Evolutionary conservation across 108 stramenopile species (phyloP), one percentile per base, ranked within the genome.

Genomic region (Chaetoceros muelleri): DNA sequence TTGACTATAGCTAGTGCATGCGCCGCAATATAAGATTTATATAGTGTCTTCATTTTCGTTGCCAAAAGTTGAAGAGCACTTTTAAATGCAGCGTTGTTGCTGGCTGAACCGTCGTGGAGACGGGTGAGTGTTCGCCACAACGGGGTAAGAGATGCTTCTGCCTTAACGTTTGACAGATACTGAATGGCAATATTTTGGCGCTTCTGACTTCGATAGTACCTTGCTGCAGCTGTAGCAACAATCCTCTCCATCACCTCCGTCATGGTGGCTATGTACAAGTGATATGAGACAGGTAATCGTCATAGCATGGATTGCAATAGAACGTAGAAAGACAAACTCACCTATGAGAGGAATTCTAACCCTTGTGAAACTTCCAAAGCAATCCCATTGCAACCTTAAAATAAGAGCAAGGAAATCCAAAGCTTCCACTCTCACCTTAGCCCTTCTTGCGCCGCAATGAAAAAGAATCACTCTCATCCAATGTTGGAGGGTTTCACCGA

Each of bases 181-280:
- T 86, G 74, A 30, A 81, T 70, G 24, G 51, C 65, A 46, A 71
- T 54, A 10, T 47, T 61, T 17, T 53, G 52, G 34, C 63, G 60
- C 25, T 81, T 64, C 59, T 92, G 84, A 50, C 87, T 85, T 48
- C 76, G 56, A 49, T 78, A 77, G 52, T 80, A 80, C 28, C 85
- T 75, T 25, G 76, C 57, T 19, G 80, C 67, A 27, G 86, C 80
- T 46, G 75, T 87, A 24, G 86, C 84, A 46, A 92, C 84, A 58
- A 92, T 85, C 40, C 90, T 62, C 48, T 87, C 82, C 80, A 92
- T 92, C 0, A 92, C 90, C 55, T 92, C 90, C 1, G 78, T 84
- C 34, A 40, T 40, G 34, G 13, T 40, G 13, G 34, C 34, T 40
- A 10, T 40, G 34, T 10, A 40, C 5, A 40, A 40, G 34, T 10